Evolutionary conservation across 352 stramenopile species (phyloP).

Genomic region (Chloridella minuta): DNA sequence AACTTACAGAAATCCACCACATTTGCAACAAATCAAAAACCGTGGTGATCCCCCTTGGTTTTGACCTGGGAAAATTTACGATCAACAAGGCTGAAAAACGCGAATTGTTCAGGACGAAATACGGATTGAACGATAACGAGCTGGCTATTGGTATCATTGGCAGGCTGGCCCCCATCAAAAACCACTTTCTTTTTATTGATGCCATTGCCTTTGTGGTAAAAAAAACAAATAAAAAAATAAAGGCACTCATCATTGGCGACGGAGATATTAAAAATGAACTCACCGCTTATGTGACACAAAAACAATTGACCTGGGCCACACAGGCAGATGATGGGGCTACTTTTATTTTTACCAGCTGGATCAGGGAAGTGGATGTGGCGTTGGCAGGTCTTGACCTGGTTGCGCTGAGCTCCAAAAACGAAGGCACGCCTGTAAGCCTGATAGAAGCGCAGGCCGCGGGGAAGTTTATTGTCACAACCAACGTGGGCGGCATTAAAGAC

Average conservation of each 20-base stretch:
- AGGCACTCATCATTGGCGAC: background rate
- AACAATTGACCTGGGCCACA: background rate
- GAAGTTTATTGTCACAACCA: background rate
- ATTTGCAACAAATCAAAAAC: background rate
- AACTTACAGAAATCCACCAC: background rate
- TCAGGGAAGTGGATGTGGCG: background rate
- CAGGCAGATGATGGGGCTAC: background rate
- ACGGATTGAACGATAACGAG: background rate
- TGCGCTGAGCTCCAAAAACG: background rate
- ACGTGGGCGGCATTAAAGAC: background rate
- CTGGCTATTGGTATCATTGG: background rate
- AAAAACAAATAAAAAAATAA: background rate
- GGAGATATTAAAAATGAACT: background rate
- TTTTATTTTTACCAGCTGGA: background rate
- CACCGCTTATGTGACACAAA: background rate
- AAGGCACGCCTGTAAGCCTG: background rate
- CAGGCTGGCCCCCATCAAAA: background rate
- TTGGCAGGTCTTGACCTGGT: background rate
- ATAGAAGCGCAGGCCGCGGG: background rate
- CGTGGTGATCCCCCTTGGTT: background rate
- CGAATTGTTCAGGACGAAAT: background rate
- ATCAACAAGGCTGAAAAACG: background rate
- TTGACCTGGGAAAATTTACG: background rate
- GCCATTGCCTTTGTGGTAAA: background rate
- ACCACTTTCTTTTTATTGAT: background rate